Conservation (phyloP, 2,329 filamentous ascomycete species). For the Fusarium odoratissimum region DNA sequence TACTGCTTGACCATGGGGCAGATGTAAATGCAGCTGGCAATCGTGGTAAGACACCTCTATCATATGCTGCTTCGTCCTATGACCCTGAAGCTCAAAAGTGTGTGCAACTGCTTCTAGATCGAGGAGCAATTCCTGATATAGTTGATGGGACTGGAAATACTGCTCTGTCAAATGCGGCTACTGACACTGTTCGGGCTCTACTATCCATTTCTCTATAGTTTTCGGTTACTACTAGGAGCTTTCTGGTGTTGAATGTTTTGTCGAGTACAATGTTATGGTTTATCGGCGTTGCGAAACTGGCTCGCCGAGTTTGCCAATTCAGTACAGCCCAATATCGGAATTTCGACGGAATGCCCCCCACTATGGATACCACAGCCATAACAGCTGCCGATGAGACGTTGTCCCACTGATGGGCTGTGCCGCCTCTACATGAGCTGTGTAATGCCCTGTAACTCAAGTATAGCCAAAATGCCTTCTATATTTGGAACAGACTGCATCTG, state of each 20-base stretch:
- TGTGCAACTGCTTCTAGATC: background rate
- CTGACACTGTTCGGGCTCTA: fast-evolving
- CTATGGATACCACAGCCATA: fast-evolving
- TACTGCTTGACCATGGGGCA: no score
- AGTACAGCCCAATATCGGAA: fast-evolving
- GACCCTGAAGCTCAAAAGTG: no score
- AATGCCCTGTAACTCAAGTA: fast-evolving
- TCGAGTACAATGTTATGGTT: background rate
- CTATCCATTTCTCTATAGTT: background rate
- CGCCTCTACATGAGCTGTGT: fast-evolving
- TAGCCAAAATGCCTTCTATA: background rate
- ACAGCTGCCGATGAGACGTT: fast-evolving
- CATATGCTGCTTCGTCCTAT: no score
- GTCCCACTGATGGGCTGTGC: fast-evolving
- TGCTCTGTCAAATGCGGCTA: background rate
- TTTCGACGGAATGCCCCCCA: fast-evolving
- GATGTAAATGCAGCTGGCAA: no score
- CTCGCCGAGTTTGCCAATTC: background rate
- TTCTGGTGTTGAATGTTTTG: no score
- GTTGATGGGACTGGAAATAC: background rate
- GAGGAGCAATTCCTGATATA: background rate
- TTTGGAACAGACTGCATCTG: background rate
- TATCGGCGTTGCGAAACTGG: background rate
- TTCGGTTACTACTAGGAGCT: no score
- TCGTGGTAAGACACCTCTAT: no score